Base-by-base conservation (phyloP, 495 filamentous ascomycete species). In the Penicillium longicatenatum region DNA sequence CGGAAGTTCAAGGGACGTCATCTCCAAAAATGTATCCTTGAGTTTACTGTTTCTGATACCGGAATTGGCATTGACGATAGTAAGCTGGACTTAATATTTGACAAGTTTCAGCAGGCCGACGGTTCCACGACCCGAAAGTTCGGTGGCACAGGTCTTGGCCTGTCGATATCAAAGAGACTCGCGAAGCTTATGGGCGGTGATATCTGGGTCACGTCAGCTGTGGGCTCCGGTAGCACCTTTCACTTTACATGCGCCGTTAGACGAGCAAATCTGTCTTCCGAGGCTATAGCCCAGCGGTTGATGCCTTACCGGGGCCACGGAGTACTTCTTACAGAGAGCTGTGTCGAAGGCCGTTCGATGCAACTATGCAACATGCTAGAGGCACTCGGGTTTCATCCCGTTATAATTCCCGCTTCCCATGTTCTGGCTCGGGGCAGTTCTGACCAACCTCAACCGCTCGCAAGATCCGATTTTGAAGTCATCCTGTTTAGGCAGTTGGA, bases 171-270 rank as follows among this genome's bases (percentile, higher is more conserved):
- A 66, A 89, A 90, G 60, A 78, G 78, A 50, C 73, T 93, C 3
- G 82, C 90, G 4, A 83, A 89, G 52, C 69, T 92, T 8, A 92
- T 93, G 90, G 82, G 83, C 37, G 90, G 90, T 6, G 69, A 79
- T 17, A 91, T 93, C 51, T 93, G 91, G 91, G 91, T 96, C 16
- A 87, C 88, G 70, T 92, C 89, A 54, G 79, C 84, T 56, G 89
- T 88, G 63, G 91, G 91, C 20, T 82, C 85, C 65, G 91, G 91
- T 53, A 92, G 89, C 75, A 86, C 37, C 5, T 41, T 41, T 11
- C 3, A 14, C 3, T 41, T 41, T 41, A 41, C 37, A 6, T 41
- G 37, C 29, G 8, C n/a, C n/a, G n/a, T n/a, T n/a, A n/a, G n/a
- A n/a, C n/a, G n/a, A n/a, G 29, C 8, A 4, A 30, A 8, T 30